phyloP scores from a whole-genome alignment of 192 early-diverging fungal genomes.

The Entomortierella lignicola region DNA sequence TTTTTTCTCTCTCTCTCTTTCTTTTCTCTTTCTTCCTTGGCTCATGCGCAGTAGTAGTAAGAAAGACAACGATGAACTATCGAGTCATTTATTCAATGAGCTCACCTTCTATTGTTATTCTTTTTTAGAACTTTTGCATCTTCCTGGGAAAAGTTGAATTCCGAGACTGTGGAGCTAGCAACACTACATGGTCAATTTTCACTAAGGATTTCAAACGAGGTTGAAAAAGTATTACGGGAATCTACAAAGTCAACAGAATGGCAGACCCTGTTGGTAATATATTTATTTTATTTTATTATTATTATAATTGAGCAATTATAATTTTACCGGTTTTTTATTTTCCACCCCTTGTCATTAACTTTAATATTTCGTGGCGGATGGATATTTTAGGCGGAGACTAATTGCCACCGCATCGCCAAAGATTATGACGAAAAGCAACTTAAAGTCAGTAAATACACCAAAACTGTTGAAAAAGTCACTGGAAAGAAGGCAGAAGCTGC shows the following conservation, averaged over 20 bases:
- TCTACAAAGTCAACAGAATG: constrained; percentile 41
- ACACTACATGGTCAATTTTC: constrained; percentile 46
- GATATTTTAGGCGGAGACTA: constrained; percentile 35
- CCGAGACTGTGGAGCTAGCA: constrained; percentile 35
- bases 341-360: constrained; percentile 11
- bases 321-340: not conserved
- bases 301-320: constrained; percentile 1
- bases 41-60: not conserved
- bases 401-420: constrained; percentile 46
- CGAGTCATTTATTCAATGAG: not conserved
- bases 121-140: constrained; percentile 38
- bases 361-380: constrained; percentile 3
- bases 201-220: constrained; percentile 40
- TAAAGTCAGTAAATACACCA: constrained; percentile 48
- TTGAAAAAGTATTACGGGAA: constrained; percentile 41
- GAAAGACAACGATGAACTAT: too few species aligned
- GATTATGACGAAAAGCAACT: constrained; percentile 50
- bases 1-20: not conserved
- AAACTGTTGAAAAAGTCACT: constrained; percentile 30
- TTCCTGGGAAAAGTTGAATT: constrained; percentile 43
- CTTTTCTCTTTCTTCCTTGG: not conserved
- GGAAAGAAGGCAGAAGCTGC: constrained; percentile 46
- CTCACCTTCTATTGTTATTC: not conserved
- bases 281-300: not conserved
- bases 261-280: constrained; percentile 40